Conservation (phyloP, 164 flowering plant species). For the Nymphaea thermarum region DNA sequence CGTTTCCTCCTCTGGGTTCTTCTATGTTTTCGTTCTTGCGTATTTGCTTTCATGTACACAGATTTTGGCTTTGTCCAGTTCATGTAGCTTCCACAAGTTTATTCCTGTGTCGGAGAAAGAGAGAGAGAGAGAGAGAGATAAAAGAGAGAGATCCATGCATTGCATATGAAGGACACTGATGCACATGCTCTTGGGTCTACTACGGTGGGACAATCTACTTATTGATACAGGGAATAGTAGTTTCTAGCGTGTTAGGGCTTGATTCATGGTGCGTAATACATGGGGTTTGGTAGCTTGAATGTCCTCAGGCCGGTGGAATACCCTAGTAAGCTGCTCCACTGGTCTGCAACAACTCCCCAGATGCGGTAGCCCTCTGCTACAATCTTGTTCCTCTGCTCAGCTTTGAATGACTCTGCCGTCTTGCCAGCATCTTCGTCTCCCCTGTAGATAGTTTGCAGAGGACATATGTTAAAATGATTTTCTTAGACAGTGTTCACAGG, state of each 20-base stretch:
- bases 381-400: conserved; percentile 35
- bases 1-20: too few relatives aligned
- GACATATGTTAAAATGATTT: too few relatives aligned
- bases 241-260: not conserved
- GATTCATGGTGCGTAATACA: conserved; percentile 35
- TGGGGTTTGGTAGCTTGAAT: conserved; percentile 69
- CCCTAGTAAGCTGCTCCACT: conserved; percentile 66
- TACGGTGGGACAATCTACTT: not conserved
- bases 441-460: conserved; percentile 12
- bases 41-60: too few relatives aligned
- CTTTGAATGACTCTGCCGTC: conserved; percentile 38
- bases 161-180: too few relatives aligned
- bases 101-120: not conserved
- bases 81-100: too few relatives aligned
- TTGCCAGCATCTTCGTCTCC: conserved; percentile 30
- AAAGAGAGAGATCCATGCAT: not conserved
- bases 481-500: not conserved
- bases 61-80: too few relatives aligned
- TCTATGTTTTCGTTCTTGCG: too few relatives aligned
- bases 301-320: conserved; percentile 35
- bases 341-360: conserved; percentile 66
- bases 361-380: conserved; percentile 40
- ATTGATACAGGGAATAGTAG: not conserved
- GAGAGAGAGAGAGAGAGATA: not conserved
- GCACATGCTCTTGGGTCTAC: too few relatives aligned